Conservation (phyloP, 1,139 yeast genomes). For the Sugiyamaella pinicola region DNA sequence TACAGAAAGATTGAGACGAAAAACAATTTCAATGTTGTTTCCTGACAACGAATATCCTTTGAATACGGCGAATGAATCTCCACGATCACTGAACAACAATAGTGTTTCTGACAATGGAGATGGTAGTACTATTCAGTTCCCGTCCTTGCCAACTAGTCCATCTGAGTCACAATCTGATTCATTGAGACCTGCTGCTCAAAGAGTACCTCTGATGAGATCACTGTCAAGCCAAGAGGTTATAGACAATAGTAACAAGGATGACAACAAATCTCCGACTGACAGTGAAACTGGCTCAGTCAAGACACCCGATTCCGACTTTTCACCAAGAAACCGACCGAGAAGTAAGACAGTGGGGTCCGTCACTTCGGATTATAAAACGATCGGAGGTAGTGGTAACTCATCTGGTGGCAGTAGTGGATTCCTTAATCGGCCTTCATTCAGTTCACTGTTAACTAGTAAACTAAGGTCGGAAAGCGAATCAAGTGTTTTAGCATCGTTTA, state of each 20-base stretch:
- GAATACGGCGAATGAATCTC: background rate
- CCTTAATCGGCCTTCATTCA: constrained; percentile 27
- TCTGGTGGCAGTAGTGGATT: constrained; percentile 6
- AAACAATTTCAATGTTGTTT: constrained; percentile 9
- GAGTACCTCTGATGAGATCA: constrained; percentile 20
- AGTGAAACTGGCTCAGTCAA: constrained; percentile 10
- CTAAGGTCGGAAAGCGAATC: constrained; percentile 24
- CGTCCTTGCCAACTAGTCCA: constrained; percentile 3
- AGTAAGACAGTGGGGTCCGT: constrained; percentile 33
- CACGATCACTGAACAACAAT: background rate
- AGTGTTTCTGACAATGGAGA: background rate
- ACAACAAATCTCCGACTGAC: constrained; percentile 12
- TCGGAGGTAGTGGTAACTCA: background rate
- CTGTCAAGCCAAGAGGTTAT: constrained; percentile 22
- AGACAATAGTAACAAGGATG: constrained; percentile 3
- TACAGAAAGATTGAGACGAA: constrained; percentile 14
- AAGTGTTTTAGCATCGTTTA: background rate
- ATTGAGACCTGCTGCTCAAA: background rate
- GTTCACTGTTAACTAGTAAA: constrained; percentile 28
- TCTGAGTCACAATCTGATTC: background rate
- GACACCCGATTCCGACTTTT: constrained; percentile 5
- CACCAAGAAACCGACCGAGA: constrained; percentile 27
- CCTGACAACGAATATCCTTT: background rate
- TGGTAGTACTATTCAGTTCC: constrained; percentile 3
- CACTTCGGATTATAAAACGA: constrained; percentile 19